phyloP scores from a whole-genome alignment of 2,329 filamentous ascomycete species.

The Dichotomopilus funicola region DNA sequence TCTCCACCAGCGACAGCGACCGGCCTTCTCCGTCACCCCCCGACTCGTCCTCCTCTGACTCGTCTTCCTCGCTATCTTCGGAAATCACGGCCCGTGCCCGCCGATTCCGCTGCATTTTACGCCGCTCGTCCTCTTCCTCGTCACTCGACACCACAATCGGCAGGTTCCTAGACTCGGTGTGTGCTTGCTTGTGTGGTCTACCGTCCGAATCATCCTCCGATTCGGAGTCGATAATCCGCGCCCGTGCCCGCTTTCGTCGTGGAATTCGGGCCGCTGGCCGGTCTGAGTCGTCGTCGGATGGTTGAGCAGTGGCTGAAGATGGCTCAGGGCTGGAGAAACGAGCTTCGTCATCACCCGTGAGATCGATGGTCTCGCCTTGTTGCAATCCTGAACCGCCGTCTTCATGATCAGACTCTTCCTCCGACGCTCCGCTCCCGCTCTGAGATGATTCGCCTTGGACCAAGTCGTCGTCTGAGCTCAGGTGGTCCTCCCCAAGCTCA shows the following conservation, averaged over 20 bases:
- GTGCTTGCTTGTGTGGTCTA: slow-evolving; percentile 6
- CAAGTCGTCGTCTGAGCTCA: slow-evolving; percentile 7
- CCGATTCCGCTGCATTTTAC: neutral
- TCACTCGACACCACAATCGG: slow-evolving; percentile 6
- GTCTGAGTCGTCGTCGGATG: slow-evolving; percentile 6
- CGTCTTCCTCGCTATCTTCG: neutral
- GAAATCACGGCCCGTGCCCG: neutral
- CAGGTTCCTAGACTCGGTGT: neutral
- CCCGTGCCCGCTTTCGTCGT: slow-evolving; percentile 6
- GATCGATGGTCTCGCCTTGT: neutral
- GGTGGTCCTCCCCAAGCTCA: slow-evolving; percentile 10
- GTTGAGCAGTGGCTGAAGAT: slow-evolving; percentile 8
- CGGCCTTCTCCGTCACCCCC: neutral
- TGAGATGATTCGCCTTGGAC: no score
- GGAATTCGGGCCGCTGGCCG: neutral
- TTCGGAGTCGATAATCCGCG: slow-evolving; percentile 12
- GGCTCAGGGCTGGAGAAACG: slow-evolving; percentile 16
- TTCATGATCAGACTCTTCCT: slow-evolving; percentile 1
- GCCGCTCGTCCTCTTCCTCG: slow-evolving; percentile 7
- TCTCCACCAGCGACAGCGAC: slow-evolving; percentile 10
- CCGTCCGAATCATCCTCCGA: slow-evolving; percentile 14
- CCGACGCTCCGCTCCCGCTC: no score
- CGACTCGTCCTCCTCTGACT: neutral
- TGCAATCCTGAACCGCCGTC: neutral
- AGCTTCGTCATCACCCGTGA: neutral